Evolutionary conservation across 2,329 filamentous ascomycete species (phyloP).

Genomic region (Xylaria sp.): DNA sequence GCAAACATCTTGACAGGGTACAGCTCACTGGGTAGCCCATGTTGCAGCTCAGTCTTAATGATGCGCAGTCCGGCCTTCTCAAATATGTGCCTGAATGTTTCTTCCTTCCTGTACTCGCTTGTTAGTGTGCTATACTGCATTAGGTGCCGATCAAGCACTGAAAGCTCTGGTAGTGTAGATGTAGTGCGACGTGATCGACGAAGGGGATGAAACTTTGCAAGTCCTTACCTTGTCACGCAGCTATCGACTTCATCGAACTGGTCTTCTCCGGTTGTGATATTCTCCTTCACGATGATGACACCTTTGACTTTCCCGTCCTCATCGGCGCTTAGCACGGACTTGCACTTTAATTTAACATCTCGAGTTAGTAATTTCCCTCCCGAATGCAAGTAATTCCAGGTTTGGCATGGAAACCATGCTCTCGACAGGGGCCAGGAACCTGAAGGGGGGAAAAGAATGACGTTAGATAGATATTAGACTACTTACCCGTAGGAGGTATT

Average conservation of each 20-base stretch:
- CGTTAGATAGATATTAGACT: not conserved
- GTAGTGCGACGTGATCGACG: not conserved
- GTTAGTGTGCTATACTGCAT: too few relatives aligned
- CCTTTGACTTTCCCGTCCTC: slow-evolving; percentile 51
- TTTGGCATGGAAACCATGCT: slow-evolving; percentile 1
- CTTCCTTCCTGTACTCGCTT: slow-evolving; percentile 66
- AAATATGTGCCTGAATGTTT: slow-evolving; percentile 77
- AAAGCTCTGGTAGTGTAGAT: not conserved
- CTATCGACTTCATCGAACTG: slow-evolving; percentile 80
- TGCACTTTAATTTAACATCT: slow-evolving; percentile 55
- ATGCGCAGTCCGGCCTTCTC: slow-evolving; percentile 73
- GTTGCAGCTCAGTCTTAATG: slow-evolving; percentile 77
- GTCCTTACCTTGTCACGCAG: slow-evolving; percentile 74
- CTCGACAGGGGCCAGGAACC: slow-evolving; percentile 1
- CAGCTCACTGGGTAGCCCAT: slow-evolving; percentile 61
- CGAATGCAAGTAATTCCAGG: not conserved
- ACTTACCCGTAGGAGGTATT: slow-evolving; percentile 65
- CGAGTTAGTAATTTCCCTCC: slow-evolving; percentile 4
- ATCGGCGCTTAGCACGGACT: slow-evolving; percentile 50
- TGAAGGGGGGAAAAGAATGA: not conserved
- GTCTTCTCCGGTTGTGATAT: slow-evolving; percentile 75
- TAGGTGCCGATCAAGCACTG: slow-evolving; percentile 12
- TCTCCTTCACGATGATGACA: slow-evolving; percentile 83
- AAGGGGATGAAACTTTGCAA: slow-evolving; percentile 40
- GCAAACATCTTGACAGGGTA: slow-evolving; percentile 84